Base-by-base conservation (phyloP, 306 rosid species). In the Myrica gale region DNA sequence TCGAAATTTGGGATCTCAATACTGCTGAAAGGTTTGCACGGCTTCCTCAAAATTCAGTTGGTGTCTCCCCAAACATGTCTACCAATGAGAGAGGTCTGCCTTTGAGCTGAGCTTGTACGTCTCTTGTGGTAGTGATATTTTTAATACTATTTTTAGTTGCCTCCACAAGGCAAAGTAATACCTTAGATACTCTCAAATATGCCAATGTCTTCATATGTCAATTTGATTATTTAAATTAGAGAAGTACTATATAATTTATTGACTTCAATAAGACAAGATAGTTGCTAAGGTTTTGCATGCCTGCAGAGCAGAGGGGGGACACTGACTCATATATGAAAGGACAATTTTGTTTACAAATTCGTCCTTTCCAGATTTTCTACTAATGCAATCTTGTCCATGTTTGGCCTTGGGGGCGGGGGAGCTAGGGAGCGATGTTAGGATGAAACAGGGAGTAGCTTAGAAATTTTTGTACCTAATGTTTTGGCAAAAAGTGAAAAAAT, bases 1-100 rank as follows among this genome's bases (percentile, higher is more conserved):
- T 92, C 84, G 97, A 89, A 81, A 84, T 95, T 82, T 95, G 97
- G 99, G 99, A 95, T 88, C 93, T 92, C 54, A 87, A 83, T 80
- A 83, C 96, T 21, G 89, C 85, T 72, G 87, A 92, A 77, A 90
- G 82, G 88, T 77, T 83, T 75, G 81, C 73, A 41, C 87, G 53
- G 43, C 82, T 95, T 44, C 89, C 96, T 84, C 79, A 87, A 73
- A 85, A 75, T 73, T 69, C 69, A 52, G 54, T 55, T 32, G 67
- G 71, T 79, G 84, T 84, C 80, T 79, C 86, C 67, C 71, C 84
- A 45, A 84, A 44, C 53, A 55, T 57, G 69, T 72, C 88, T 81
- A 75, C 86, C 51, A 89, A 75, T 79, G 92, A 79, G 56, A 92
- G 84, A 85, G 90, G 93, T 87, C 67, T 50, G 69, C 43, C 85